A percentile compares a stretch with the other conserved stretches of the same genome.
These are phyloP conservation scores for Pholiota adiposa DNA, from an alignment of 1,284 basidiomycete species.

Conservation along the genomic window DNA sequence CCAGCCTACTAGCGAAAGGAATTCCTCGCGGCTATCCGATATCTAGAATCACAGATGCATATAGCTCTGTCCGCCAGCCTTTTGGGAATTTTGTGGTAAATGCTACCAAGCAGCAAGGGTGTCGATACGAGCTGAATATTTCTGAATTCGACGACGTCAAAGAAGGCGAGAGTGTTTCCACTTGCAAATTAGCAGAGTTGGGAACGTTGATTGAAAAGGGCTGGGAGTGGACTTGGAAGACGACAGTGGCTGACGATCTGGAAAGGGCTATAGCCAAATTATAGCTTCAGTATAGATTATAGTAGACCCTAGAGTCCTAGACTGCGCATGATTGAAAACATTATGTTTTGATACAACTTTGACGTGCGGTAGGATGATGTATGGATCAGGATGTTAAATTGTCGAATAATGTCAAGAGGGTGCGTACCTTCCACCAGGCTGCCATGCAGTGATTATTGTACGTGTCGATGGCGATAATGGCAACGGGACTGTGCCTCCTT, in stretches of 20 bases:
- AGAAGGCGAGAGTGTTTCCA: slow-evolving; percentile 15
- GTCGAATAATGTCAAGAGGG: no score
- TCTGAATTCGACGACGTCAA: slow-evolving; percentile 22
- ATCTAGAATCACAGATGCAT: slow-evolving; percentile 16
- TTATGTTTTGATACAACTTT: no score
- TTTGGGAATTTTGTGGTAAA: slow-evolving; percentile 25
- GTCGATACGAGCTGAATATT: slow-evolving; percentile 21
- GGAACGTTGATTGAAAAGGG: slow-evolving; percentile 13
- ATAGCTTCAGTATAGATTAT: no score
- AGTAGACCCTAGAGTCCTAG: no score
- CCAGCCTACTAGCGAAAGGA: slow-evolving; percentile 17
- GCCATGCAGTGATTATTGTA: no score
- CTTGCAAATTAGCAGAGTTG: slow-evolving; percentile 7
- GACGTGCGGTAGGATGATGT: no score
- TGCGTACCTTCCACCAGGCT: no score
- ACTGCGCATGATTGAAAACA: no score
- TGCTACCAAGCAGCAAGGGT: slow-evolving; percentile 21
- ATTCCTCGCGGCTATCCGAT: slow-evolving; percentile 3
- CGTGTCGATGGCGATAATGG: no score
- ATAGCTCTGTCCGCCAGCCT: slow-evolving; percentile 24
- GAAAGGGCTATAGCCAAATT: no score
- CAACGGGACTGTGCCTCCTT: no score
- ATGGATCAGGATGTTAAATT: no score
- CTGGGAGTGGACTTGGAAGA: slow-evolving; percentile 23
- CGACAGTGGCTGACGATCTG: slow-evolving; percentile 18